These are phyloP conservation scores for Aureobasidium leucospermi DNA, from an alignment of 2,329 filamentous ascomycete genomes.

Conservation along the genomic window DNA sequence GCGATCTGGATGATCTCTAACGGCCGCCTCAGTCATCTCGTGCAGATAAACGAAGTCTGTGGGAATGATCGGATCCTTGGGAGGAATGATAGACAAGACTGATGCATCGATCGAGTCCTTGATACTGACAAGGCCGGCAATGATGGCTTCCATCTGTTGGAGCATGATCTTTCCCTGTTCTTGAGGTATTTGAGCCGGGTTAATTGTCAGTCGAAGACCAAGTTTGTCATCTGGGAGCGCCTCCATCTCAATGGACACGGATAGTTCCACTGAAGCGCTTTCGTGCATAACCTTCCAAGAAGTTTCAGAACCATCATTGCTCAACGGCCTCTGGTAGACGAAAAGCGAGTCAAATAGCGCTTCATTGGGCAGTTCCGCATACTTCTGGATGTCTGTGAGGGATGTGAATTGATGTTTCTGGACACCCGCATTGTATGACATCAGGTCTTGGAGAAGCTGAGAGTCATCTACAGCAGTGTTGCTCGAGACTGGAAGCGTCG, in stretches of 20 bases:
- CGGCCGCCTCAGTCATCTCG: constrained; percentile 65
- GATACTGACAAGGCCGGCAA: constrained; percentile 49
- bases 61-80: constrained; percentile 50
- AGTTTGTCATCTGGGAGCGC: constrained; percentile 44
- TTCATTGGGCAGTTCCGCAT: constrained; percentile 57
- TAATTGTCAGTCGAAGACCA: constrained; percentile 59
- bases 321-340: constrained; percentile 63
- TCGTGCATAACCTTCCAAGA: constrained; percentile 60
- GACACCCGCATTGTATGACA: constrained; percentile 56
- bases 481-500: constrained; percentile 68
- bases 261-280: constrained; percentile 65
- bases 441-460: constrained; percentile 55
- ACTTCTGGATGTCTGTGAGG: constrained; percentile 63
- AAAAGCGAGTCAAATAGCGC: constrained; percentile 78
- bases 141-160: constrained; percentile 60
- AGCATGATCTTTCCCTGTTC: constrained; percentile 63
- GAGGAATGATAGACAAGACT: constrained; percentile 59
- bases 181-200: constrained; percentile 55
- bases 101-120: constrained; percentile 25
- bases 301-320: constrained; percentile 17
- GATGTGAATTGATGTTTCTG: constrained; percentile 66
- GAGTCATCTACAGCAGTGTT: constrained; percentile 47
- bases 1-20: constrained; percentile 48
- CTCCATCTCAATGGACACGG: constrained; percentile 73
- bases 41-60: constrained; percentile 60